Evolutionary conservation across 1,284 basidiomycete species (phyloP).

Genomic region (Rhizopogon parksii): DNA sequence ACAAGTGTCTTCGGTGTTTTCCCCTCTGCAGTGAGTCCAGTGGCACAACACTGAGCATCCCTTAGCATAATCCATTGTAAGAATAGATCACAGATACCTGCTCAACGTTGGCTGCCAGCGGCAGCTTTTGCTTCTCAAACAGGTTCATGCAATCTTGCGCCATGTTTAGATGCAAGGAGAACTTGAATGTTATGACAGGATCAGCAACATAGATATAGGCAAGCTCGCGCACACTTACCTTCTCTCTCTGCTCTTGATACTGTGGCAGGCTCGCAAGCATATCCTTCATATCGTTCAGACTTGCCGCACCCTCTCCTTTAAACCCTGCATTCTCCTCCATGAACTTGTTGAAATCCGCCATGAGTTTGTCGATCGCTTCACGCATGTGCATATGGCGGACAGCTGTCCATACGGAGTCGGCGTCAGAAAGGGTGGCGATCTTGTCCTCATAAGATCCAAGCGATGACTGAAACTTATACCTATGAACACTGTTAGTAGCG

Average conservation of each 20-base stretch:
- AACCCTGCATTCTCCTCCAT: constrained; percentile 91
- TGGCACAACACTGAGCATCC: constrained; percentile 72
- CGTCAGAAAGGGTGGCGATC: constrained; percentile 75
- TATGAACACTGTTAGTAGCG: constrained; percentile 22
- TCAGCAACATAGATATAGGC: background rate
- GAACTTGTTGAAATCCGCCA: constrained; percentile 92
- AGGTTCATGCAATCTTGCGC: constrained; percentile 95
- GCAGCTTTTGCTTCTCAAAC: constrained; percentile 85
- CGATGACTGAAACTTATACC: constrained; percentile 85
- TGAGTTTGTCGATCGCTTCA: constrained; percentile 94
- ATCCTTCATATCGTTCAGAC: constrained; percentile 96
- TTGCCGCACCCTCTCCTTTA: constrained; percentile 81
- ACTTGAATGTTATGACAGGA: constrained; percentile 41
- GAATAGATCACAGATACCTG: constrained; percentile 52
- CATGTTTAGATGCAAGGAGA: constrained; percentile 95
- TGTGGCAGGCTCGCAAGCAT: constrained; percentile 96
- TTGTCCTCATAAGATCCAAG: constrained; percentile 83
- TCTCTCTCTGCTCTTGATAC: constrained; percentile 93
- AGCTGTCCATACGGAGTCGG: constrained; percentile 86
- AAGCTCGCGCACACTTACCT: constrained; percentile 41
- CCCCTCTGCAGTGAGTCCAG: constrained; percentile 82
- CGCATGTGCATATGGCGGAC: constrained; percentile 98
- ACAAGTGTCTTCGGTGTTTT: constrained; percentile 90
- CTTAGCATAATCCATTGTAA: constrained; percentile 4
- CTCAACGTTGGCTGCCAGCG: constrained; percentile 86